Percentiles rank a stretch among this genome's conserved stretches.
These are phyloP conservation scores for Ensete glaucum DNA, from an alignment of 176 grass and related monocot genomes.

Conservation along the genomic window DNA sequence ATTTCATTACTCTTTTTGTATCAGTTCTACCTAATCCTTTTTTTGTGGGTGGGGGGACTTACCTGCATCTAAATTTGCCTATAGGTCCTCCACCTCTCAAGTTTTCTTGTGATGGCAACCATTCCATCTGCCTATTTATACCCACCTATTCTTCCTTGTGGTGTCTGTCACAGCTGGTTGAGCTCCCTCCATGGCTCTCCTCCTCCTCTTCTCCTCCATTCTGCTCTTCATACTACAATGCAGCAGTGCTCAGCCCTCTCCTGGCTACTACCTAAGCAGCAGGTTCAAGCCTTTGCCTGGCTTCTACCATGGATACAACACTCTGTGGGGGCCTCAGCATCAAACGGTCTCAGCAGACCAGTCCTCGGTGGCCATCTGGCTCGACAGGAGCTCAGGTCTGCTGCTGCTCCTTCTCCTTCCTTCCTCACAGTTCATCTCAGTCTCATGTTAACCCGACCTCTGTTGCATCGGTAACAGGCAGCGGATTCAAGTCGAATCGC, in stretches of 20 bases:
- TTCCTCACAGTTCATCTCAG: not conserved
- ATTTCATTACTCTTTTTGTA: too few species aligned
- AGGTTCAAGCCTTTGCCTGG: not conserved
- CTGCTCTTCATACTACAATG: not conserved
- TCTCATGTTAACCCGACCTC: not conserved
- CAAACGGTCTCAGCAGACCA: conserved; percentile 28
- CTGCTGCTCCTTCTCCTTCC: not conserved
- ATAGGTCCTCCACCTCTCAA: too few species aligned
- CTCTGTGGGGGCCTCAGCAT: conserved; percentile 52
- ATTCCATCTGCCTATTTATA: too few species aligned
- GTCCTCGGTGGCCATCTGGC: conserved; percentile 37
- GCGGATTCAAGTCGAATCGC: conserved; percentile 52
- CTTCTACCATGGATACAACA: conserved; percentile 34
- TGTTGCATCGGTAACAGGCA: conserved; percentile 13
- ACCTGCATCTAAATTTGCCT: too few species aligned
- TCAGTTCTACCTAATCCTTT: too few species aligned
- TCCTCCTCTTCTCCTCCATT: conserved; percentile 21
- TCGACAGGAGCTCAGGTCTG: conserved; percentile 36
- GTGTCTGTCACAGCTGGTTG: too few species aligned
- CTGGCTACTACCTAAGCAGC: conserved; percentile 42
- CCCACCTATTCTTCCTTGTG: too few species aligned
- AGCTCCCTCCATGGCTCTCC: not conserved
- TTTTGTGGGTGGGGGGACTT: too few species aligned
- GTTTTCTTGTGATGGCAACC: too few species aligned
- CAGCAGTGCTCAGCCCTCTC: conserved; percentile 32